A percentile compares a stretch with the other conserved stretches of the same genome.
phyloP scores from a whole-genome alignment of 176 grass and related monocot species.

The Elaeis guineensis region DNA sequence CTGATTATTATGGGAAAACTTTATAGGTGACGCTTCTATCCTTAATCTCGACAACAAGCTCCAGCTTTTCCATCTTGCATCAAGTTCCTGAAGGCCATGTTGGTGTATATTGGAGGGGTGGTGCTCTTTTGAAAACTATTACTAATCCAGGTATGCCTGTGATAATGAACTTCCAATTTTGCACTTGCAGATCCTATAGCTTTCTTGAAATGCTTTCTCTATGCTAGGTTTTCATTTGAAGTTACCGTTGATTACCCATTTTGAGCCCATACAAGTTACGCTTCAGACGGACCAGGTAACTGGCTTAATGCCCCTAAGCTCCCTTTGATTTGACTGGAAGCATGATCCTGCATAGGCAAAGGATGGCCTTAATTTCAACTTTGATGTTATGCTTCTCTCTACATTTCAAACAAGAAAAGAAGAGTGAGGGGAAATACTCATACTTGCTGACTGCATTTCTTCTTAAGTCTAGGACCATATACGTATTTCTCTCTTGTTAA shows the following conservation, averaged over 20 bases:
- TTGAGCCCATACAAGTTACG: slow-evolving; percentile 95
- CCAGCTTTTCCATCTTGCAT: slow-evolving; percentile 50
- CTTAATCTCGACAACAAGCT: slow-evolving; percentile 24
- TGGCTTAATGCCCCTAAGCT: background rate
- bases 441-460: too few species aligned
- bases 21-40: slow-evolving; percentile 56
- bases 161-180: background rate
- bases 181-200: slow-evolving; percentile 1
- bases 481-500: too few species aligned
- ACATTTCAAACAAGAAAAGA: too few species aligned
- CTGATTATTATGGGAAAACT: background rate
- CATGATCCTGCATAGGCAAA: background rate
- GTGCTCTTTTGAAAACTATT: slow-evolving; percentile 85
- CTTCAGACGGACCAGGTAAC: slow-evolving; percentile 93
- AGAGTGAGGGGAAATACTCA: too few species aligned
- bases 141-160: slow-evolving; percentile 72
- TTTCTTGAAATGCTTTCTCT: background rate
- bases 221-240: slow-evolving; percentile 89
- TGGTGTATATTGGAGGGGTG: slow-evolving; percentile 96
- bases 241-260: slow-evolving; percentile 81
- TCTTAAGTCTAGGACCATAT: too few species aligned
- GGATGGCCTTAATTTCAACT: too few species aligned
- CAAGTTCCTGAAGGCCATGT: slow-evolving; percentile 99
- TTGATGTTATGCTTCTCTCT: too few species aligned
- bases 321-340: slow-evolving; percentile 10